Conservation (phyloP, 305 asterid genomes). For the Fraxinus velutina region DNA sequence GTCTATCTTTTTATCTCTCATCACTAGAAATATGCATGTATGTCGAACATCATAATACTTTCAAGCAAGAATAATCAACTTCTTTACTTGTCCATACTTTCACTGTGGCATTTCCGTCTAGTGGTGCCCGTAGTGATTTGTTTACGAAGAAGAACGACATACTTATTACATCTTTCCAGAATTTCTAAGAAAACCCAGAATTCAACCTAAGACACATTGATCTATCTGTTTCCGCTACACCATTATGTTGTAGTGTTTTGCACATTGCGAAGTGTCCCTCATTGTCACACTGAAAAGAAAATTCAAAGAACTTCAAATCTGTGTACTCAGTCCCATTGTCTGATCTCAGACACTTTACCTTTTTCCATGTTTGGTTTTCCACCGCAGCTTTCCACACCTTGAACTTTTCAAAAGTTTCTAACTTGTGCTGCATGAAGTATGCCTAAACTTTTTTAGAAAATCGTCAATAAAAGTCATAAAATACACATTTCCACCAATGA, state of each 20-base stretch:
- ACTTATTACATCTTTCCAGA: background rate
- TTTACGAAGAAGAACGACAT: too few relatives aligned
- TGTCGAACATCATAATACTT: background rate
- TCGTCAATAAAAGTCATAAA: background rate
- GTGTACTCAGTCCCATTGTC: background rate
- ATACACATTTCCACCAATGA: background rate
- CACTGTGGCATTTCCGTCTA: background rate
- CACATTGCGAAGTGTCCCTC: background rate
- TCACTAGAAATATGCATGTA: background rate
- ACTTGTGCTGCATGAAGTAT: background rate
- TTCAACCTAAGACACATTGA: background rate
- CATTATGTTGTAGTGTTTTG: background rate
- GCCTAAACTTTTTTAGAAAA: background rate
- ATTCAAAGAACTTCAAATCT: background rate
- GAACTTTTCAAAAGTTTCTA: background rate
- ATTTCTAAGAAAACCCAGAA: background rate
- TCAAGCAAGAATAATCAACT: background rate
- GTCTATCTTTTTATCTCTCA: background rate
- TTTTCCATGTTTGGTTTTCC: background rate
- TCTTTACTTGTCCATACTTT: background rate
- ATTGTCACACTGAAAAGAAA: background rate
- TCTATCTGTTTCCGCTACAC: background rate
- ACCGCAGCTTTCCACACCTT: background rate
- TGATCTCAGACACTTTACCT: background rate
- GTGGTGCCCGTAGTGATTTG: background rate